Base-by-base conservation (phyloP, 1,284 basidiomycete species). In the Apiotrichum sp. region DNA sequence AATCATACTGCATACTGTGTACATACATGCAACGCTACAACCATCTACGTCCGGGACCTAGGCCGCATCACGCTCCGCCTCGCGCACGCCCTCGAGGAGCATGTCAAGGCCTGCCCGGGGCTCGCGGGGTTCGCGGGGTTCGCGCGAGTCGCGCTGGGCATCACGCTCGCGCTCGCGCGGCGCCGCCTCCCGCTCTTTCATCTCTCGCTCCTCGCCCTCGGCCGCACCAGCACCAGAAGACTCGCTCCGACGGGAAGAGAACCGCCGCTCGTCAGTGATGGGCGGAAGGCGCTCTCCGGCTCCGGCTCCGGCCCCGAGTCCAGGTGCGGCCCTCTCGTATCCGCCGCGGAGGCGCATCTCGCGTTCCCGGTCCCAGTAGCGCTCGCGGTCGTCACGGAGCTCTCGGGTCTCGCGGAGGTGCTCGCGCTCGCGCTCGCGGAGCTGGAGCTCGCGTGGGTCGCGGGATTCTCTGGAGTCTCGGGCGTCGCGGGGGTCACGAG, bases 61-160 rank as follows among this genome's bases (percentile, higher is more conserved):
- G 5, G 47, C 13, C n/a, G 22, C 56, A 53, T 54, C 53, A 50
- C 59, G 56, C 59, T 61, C 59, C 10, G 59, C 59, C 51, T 61
- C 59, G 33, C 59, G 56, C 32, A 58, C 59, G 29, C 59, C 59
- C 56, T 61, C 59, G 45, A 61, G 56, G 29, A 61, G 59, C 59
- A 61, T 61, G 45, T 61, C 56, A 41, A 61, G 54, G 4, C 59
- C 59, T 34, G 16, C 16, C 14, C 47, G 2, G 47, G 16, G 35
- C 13, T 38, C 36, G 36, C 9, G 43, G n/a, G 33, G 31, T 6
- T 50, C 34, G 35, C 32, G 38, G 35, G 33, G 43, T 22, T 44
- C n/a, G n/a, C 43, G 6, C 10, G n/a, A 4, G 43, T 44, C n/a
- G 16, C 29, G 43, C 43, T 44, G 22, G 22, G 22, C 33, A n/a